These are phyloP conservation scores for Komagataella pseudopastoris DNA, from an alignment of 805 yeast species.

Conservation along the genomic window DNA sequence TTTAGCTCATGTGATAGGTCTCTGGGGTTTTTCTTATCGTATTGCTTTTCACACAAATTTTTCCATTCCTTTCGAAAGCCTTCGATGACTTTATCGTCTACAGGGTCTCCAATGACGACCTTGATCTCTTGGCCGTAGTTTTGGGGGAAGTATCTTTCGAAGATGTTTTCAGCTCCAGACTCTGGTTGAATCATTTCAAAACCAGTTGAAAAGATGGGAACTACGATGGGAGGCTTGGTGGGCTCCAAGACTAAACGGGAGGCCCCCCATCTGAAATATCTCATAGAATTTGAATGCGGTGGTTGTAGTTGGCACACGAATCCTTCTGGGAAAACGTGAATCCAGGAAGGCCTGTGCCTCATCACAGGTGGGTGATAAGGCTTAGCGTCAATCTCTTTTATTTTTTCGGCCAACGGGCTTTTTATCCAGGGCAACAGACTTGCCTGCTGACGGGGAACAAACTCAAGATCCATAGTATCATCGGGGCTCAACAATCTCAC, in stretches of 20 bases:
- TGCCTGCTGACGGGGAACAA: background rate
- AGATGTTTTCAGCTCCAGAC: constrained; percentile 36
- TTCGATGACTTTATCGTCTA: constrained; percentile 47
- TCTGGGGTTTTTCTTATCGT: constrained; percentile 26
- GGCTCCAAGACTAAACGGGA: constrained; percentile 75
- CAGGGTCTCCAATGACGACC: constrained; percentile 58
- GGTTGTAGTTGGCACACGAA: constrained; percentile 75
- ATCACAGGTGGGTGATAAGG: constrained; percentile 40
- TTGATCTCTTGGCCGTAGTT: constrained; percentile 55
- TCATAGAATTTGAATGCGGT: constrained; percentile 76
- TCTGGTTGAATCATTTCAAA: constrained; percentile 85
- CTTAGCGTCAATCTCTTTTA: constrained; percentile 9
- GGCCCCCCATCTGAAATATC: constrained; percentile 94
- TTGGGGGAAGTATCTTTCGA: constrained; percentile 46
- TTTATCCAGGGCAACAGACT: constrained; percentile 14
- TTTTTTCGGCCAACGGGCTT: constrained; percentile 9
- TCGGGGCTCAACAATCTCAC: constrained; percentile 70
- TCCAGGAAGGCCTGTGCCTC: constrained; percentile 67
- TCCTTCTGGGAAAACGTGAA: constrained; percentile 92
- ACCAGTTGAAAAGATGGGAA: constrained; percentile 80
- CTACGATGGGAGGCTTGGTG: constrained; percentile 68
- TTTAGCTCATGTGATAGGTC: constrained; percentile 53
- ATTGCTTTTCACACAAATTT: constrained; percentile 37
- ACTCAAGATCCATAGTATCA: constrained; percentile 39
- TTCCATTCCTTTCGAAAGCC: constrained; percentile 62